Evolutionary conservation across 2,329 filamentous ascomycete genomes (phyloP), one percentile per base, ranked within the genome.

Genomic region (Lachnellula hyalina): DNA sequence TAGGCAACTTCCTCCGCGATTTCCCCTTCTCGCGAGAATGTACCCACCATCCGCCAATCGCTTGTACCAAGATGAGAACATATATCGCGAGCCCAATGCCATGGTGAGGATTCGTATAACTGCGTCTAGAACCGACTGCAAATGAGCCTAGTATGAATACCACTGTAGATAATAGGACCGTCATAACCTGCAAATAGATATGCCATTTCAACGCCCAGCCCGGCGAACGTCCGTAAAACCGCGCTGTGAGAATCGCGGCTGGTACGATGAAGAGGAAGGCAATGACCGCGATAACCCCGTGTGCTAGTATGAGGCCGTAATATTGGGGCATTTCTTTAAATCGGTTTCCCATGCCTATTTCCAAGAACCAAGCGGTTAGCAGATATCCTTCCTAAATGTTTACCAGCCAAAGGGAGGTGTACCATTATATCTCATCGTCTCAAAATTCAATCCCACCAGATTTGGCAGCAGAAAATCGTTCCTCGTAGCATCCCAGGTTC

Each of bases 351-450:
- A 93, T 92, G 70, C 89, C 87, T 65, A 35, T 49, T 48, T 50
- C 19, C 41, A n/a, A 50, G 35, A 34, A 21, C 44, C 14, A 47
- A 65, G 59, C 63, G 55, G 23, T 51, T 17, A 36, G 17, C 19
- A 28, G 1, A n/a, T 21, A 4, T 44, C 11, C 15, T 25, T 32
- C 3, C n/a, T 36, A 17, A 51, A 45, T 49, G 19, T 49, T 36
- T 23, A 19, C 32, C 9, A 45, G n/a, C 35, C 34, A 36, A 47
- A 28, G 28, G 36, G 32, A 48, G 44, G 36, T 55, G 63, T 74
- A 90, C 87, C 89, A 80, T 94, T 94, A 73, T 90, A 91, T 68
- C 80, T 84, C 84, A 89, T 92, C 5, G 89, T 92, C 49, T 86
- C 86, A 69, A 90, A 89, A 68, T 91, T 89, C 60, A 90, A 72